phyloP scores from a whole-genome alignment of 345 rosid genomes.

The Ceriops decandra region DNA sequence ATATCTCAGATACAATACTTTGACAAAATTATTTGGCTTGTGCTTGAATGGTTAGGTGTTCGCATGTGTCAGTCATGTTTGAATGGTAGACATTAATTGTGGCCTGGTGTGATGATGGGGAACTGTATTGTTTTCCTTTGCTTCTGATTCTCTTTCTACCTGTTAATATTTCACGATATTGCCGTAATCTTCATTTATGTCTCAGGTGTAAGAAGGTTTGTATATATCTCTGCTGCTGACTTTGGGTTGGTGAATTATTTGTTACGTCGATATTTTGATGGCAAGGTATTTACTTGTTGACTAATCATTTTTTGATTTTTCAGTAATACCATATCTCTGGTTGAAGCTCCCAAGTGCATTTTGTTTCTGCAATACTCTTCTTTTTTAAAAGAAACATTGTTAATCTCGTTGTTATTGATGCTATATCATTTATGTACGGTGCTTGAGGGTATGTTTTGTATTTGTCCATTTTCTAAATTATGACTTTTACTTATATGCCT shows the following conservation, averaged over 20 bases:
- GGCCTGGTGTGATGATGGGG: background rate
- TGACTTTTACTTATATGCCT: background rate
- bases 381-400: too few relatives aligned
- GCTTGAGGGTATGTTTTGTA: background rate
- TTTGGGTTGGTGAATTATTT: constrained; percentile 46
- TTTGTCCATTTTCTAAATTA: constrained; percentile 3
- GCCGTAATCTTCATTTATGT: background rate
- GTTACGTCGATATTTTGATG: constrained; percentile 51
- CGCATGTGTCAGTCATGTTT: background rate
- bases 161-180: background rate
- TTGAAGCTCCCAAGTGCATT: too few relatives aligned
- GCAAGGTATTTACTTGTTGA: constrained; percentile 44
- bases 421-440: background rate
- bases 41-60: too few relatives aligned
- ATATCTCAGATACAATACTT: too few relatives aligned
- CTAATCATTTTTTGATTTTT: background rate
- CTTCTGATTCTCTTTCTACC: background rate
- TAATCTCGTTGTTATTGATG: background rate
- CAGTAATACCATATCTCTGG: background rate
- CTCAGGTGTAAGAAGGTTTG: constrained; percentile 58
- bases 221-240: constrained; percentile 62
- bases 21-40: too few relatives aligned
- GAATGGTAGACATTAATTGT: background rate
- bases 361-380: too few relatives aligned
- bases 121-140: background rate